Base-by-base conservation (phyloP, 106 monocot genomes). In the Platanthera guangdongensis region DNA sequence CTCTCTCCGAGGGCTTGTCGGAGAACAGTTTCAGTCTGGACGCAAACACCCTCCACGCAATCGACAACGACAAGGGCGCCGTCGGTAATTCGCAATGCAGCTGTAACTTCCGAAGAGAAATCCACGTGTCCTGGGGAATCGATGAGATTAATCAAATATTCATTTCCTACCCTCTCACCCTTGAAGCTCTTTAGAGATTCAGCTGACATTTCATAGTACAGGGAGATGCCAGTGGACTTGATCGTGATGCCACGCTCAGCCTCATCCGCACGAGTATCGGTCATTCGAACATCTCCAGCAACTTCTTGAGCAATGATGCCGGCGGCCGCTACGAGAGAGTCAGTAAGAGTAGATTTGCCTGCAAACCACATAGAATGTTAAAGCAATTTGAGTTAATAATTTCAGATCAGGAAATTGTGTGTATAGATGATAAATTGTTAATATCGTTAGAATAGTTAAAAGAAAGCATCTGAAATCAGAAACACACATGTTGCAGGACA, bases 201-300 rank as follows among this genome's bases (percentile, higher is more conserved):
- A 32, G 57, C 68, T 10, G 30, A 39, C 85, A 85, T 85, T 78
- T 85, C 81, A 51, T 85, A 84, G 80, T 76, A 84, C 45, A 84
- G 84, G 8, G 84, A 84, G 52, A 84, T 84, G 18, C 84, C 84
- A 7, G 84, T 84, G 7, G 84, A 84, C 68, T 84, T 84, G 77
- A 84, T 84, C 18, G 84, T 84, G 72, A 84, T 84, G 51, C 84
- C 84, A 48, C 84, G 80, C 54, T 84, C 84, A n/a, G 84, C 84
- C 50, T 84, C 84, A 80, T 84, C 84, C 22, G 72, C 73, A n/a
- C 84, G 84, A 57, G 84, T 84, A 77, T 84, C 84, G 19, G 84
- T 84, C 84, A 84, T 84, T 11, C 84, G 75, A 68, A 84, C 84
- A 78, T 84, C 84, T 21, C 84, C 84, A 7, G 84, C 84, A 73